A percentile compares a stretch with the other conserved stretches of the same genome.
Evolutionary conservation across 2,329 filamentous ascomycete species (phyloP).

Genomic region (Sphaceloma murrayae): DNA sequence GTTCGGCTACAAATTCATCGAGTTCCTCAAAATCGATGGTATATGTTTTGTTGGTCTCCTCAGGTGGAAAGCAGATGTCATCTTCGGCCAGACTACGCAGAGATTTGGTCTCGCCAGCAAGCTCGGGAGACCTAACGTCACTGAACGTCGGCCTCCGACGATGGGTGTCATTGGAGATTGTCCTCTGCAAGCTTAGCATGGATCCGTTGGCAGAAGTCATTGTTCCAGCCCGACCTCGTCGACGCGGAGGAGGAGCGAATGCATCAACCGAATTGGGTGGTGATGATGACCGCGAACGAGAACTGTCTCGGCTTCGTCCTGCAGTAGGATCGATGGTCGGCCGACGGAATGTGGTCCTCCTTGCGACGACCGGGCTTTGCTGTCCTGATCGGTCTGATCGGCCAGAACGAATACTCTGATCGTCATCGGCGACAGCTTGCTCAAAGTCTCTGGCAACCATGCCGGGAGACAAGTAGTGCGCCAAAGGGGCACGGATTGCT

Average conservation of each 20-base stretch:
- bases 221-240: slow-evolving; percentile 59
- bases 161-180: slow-evolving; percentile 59
- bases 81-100: slow-evolving; percentile 65
- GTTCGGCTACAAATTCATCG: slow-evolving; percentile 73
- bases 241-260: slow-evolving; percentile 81
- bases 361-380: slow-evolving; percentile 32
- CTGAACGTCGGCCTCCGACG: slow-evolving; percentile 51
- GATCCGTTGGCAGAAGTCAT: slow-evolving; percentile 51
- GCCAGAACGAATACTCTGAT: slow-evolving; percentile 24
- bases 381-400: slow-evolving; percentile 2
- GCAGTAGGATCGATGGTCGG: slow-evolving; percentile 13
- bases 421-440: slow-evolving; percentile 70
- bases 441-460: slow-evolving; percentile 67
- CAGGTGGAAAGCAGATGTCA: slow-evolving; percentile 81
- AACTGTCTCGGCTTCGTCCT: slow-evolving; percentile 24
- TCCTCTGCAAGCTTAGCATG: slow-evolving; percentile 55
- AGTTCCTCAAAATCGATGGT: slow-evolving; percentile 88
- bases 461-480: slow-evolving; percentile 26
- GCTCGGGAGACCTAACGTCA: slow-evolving; percentile 48
- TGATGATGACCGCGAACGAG: slow-evolving; percentile 60
- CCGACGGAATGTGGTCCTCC: slow-evolving; percentile 38
- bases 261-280: slow-evolving; percentile 97
- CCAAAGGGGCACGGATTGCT: slow-evolving; percentile 35
- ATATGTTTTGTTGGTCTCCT: slow-evolving; percentile 67
- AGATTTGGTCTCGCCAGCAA: slow-evolving; percentile 42